Percentiles rank a stretch among this genome's conserved stretches.
These are phyloP conservation scores for Kodamaea neixiangensis DNA, from an alignment of 805 yeast genomes.

Conservation along the genomic window DNA sequence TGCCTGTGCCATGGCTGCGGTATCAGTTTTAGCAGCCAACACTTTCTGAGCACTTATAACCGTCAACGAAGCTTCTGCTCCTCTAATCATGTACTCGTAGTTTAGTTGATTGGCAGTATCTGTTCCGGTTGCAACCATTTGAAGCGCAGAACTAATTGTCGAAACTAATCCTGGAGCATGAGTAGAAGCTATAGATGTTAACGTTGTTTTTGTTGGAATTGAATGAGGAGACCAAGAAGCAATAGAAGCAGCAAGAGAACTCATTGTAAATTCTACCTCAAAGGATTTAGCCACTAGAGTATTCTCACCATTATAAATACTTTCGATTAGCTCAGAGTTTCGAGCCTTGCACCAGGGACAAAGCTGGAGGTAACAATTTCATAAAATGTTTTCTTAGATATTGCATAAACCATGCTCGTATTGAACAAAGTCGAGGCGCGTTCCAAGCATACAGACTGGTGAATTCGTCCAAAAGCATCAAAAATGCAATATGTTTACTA, in stretches of 20 bases:
- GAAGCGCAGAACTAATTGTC: neutral
- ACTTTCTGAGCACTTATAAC: constrained; percentile 35
- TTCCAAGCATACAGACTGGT: too few species aligned
- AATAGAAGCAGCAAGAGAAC: neutral
- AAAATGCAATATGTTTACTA: too few species aligned
- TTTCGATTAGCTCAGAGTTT: neutral
- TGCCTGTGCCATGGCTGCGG: constrained; percentile 25
- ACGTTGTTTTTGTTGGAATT: constrained; percentile 30
- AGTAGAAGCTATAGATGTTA: constrained; percentile 29
- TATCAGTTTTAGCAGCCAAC: constrained; percentile 39
- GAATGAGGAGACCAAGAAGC: constrained; percentile 27
- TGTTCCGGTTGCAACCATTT: constrained; percentile 23
- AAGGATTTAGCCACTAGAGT: neutral
- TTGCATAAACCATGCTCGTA: too few species aligned
- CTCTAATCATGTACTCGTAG: constrained; percentile 25
- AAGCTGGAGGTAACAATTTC: neutral
- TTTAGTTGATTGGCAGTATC: neutral
- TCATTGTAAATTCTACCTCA: neutral
- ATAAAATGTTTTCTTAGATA: too few species aligned
- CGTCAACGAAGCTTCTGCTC: constrained; percentile 39
- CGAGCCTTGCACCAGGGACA: neutral
- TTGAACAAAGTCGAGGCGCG: too few species aligned
- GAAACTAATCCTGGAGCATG: constrained; percentile 22
- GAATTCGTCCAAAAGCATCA: too few species aligned
- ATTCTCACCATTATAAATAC: neutral